Conservation (phyloP, 768 basidiomycete genomes). For the Pleurotus salmoneostramineus region DNA sequence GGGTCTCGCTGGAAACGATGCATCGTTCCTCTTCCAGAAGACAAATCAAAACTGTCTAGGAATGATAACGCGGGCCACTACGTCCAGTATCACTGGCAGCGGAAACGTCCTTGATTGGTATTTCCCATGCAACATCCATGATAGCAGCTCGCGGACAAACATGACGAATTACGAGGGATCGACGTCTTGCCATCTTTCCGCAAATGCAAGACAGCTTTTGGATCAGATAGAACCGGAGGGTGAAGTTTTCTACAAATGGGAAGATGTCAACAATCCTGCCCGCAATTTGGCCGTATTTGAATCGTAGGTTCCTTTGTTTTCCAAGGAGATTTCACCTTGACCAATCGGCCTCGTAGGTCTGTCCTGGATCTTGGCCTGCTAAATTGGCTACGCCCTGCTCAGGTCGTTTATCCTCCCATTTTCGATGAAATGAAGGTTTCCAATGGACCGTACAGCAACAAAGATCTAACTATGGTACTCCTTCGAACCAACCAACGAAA, state of each 20-base stretch:
- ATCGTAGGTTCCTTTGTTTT: constrained; percentile 53
- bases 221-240: constrained; percentile 54
- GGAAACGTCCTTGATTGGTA: constrained; percentile 82
- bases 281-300: constrained; percentile 94
- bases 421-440: constrained; percentile 74
- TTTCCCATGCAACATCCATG: constrained; percentile 93
- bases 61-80: constrained; percentile 67
- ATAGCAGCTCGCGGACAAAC: constrained; percentile 66
- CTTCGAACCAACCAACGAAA: constrained; percentile 64
- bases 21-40: constrained; percentile 93
- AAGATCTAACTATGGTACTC: constrained; percentile 86
- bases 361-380: constrained; percentile 90
- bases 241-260: constrained; percentile 94
- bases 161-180: constrained; percentile 59
- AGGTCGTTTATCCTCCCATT: constrained; percentile 79
- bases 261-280: constrained; percentile 60
- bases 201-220: constrained; percentile 50
- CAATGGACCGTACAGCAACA: constrained; percentile 72
- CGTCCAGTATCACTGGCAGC: constrained; percentile 65
- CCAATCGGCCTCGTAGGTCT: constrained; percentile 36
- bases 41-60: constrained; percentile 80
- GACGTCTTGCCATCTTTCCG: constrained; percentile 71
- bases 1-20: constrained; percentile 83
- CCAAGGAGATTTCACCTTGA: constrained; percentile 4
- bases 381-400: constrained; percentile 74